phyloP scores from a whole-genome alignment of 2,329 filamentous ascomycete genomes.

The Epichloe typhina region DNA sequence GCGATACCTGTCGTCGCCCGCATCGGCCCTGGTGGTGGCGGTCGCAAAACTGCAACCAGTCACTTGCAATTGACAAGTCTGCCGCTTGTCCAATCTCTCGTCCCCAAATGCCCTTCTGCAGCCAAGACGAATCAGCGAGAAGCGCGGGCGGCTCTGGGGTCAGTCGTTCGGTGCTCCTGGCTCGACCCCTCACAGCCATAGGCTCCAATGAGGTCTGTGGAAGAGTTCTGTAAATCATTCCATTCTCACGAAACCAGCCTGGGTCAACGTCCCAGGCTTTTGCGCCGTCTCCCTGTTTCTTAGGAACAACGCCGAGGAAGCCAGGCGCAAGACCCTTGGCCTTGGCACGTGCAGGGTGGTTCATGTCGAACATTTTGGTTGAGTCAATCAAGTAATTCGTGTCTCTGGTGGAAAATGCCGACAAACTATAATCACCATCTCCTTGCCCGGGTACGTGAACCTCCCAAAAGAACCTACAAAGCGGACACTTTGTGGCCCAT shows the following conservation, averaged over 20 bases:
- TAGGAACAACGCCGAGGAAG: slow-evolving; percentile 21
- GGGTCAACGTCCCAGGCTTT: slow-evolving; percentile 18
- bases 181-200: slow-evolving; percentile 6
- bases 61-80: slow-evolving; percentile 18
- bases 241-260: slow-evolving; percentile 20
- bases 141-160: slow-evolving; percentile 5
- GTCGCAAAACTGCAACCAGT: slow-evolving; percentile 23
- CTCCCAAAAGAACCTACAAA: slow-evolving; percentile 22
- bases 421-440: slow-evolving; percentile 17
- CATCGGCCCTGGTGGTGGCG: slow-evolving; percentile 20
- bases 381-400: slow-evolving; percentile 22
- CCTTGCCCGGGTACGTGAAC: slow-evolving; percentile 20
- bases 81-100: slow-evolving; percentile 17
- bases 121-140: slow-evolving; percentile 11
- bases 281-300: slow-evolving; percentile 17
- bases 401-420: slow-evolving; percentile 21
- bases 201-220: slow-evolving; percentile 15
- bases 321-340: slow-evolving; percentile 17
- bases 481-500: slow-evolving; percentile 20
- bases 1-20: slow-evolving; percentile 12
- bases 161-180: slow-evolving; percentile 5
- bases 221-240: slow-evolving; percentile 21
- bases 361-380: slow-evolving; percentile 18
- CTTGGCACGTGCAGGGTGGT: slow-evolving; percentile 17
- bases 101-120: slow-evolving; percentile 21